Percentiles rank a stretch among this genome's conserved stretches.
phyloP scores from a whole-genome alignment of 179 eudicot species.

The Nepenthes alata region DNA sequence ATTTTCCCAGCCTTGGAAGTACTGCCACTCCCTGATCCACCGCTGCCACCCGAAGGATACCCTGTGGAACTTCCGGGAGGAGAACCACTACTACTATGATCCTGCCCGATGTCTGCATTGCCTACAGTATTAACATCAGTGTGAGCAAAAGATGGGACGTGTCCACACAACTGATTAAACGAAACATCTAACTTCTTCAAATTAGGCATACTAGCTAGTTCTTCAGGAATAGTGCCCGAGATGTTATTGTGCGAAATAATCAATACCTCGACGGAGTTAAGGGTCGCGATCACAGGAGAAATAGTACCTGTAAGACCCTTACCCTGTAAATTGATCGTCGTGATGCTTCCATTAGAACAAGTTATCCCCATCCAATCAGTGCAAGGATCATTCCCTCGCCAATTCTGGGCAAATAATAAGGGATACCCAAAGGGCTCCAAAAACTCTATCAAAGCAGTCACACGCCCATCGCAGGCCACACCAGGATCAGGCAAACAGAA shows the following conservation, averaged over 20 bases:
- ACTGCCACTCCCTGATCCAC: slow-evolving; percentile 8
- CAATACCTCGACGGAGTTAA: slow-evolving; percentile 23
- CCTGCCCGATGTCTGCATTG: slow-evolving; percentile 20
- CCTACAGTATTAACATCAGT: slow-evolving; percentile 13
- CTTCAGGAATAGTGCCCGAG: slow-evolving; percentile 27
- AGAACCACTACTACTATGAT: slow-evolving; percentile 6
- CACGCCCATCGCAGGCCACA: slow-evolving; percentile 26
- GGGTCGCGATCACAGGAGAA: slow-evolving; percentile 25
- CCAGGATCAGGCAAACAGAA: slow-evolving; percentile 27
- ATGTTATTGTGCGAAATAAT: slow-evolving; percentile 25
- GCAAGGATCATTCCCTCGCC: slow-evolving; percentile 35
- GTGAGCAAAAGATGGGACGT: slow-evolving; percentile 20
- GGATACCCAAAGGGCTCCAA: slow-evolving; percentile 38
- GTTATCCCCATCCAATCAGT: slow-evolving; percentile 17
- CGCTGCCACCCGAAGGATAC: slow-evolving; percentile 3
- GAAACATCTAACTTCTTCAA: slow-evolving; percentile 34
- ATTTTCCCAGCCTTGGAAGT: slow-evolving; percentile 16
- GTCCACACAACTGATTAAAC: slow-evolving; percentile 19
- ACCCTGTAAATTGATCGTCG: slow-evolving; percentile 18
- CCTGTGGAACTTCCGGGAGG: slow-evolving; percentile 7
- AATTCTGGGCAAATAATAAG: slow-evolving; percentile 12
- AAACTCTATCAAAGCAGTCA: slow-evolving; percentile 19
- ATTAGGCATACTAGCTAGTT: slow-evolving; percentile 25
- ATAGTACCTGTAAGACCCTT: slow-evolving; percentile 20
- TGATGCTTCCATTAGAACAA: slow-evolving; percentile 21